Conservation (phyloP, 148 eudicot genomes). For the Oxyria digyna region DNA sequence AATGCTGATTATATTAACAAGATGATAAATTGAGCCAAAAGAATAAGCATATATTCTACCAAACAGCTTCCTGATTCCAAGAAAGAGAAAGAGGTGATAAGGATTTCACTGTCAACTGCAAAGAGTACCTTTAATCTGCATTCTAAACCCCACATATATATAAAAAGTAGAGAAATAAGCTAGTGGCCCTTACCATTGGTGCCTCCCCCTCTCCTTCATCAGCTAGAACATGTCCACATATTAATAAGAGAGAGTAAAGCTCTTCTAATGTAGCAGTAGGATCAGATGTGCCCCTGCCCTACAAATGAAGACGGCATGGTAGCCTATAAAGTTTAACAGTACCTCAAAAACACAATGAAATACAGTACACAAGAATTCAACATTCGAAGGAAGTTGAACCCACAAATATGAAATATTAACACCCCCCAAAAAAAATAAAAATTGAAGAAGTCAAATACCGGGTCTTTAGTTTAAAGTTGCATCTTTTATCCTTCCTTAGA, state of each 20-base stretch:
- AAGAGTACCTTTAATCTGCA: background rate
- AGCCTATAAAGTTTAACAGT: constrained; percentile 6
- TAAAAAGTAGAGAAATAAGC: background rate
- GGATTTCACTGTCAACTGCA: background rate
- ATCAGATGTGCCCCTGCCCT: constrained; percentile 69
- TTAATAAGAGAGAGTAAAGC: constrained; percentile 72
- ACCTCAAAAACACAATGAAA: too few species aligned
- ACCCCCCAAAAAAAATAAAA: background rate
- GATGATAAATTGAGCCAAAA: too few species aligned
- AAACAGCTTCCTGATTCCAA: too few species aligned
- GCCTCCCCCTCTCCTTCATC: constrained; percentile 95
- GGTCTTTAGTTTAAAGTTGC: background rate
- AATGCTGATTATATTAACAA: too few species aligned
- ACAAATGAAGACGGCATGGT: constrained; percentile 14
- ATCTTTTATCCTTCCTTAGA: background rate
- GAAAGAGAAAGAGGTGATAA: background rate
- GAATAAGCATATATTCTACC: too few species aligned
- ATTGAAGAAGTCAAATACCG: background rate
- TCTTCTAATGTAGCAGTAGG: constrained; percentile 85
- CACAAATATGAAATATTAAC: background rate
- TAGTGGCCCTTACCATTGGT: constrained; percentile 45
- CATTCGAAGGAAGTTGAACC: background rate
- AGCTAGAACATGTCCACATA: constrained; percentile 89
- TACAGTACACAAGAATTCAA: background rate
- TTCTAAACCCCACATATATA: background rate